Base-by-base conservation (phyloP, 192 early-diverging fungal genomes). In the Oehlia diaphana region DNA sequence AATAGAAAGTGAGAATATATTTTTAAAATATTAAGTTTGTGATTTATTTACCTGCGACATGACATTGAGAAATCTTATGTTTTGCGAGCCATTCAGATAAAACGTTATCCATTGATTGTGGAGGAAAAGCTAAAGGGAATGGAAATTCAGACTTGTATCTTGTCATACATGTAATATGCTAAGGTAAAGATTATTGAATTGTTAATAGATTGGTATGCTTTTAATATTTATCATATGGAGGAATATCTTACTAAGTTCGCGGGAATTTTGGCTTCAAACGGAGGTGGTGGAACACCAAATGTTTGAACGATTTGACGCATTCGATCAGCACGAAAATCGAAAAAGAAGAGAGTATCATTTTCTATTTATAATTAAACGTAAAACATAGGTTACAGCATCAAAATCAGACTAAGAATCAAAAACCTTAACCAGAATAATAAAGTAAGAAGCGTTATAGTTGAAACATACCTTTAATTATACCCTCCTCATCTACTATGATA, bases 261-360 rank as follows among this genome's bases (percentile, higher is more conserved):
- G 77, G 95, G 95, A 50, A 95, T 90, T 26, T 88, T 82, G 72
- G 86, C 84, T 77, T 97, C 96, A 80, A 97, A 97, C 35, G 96
- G 94, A 61, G 91, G 81, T 33, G 96, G 96, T 65, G 90, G 75
- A 75, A 98, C 90, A 31, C 97, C 97, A 80, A 98, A 88, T 58
- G 94, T 91, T 77, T 93, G 92, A 33, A 88, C 83, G 82, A 95
- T 93, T 86, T 99, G 94, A 81, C 97, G 95, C 97, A 98, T 98
- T 77, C 98, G 95, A 86, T 99, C 98, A 53, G 94, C 93, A 47
- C 98, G 92, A 90, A 95, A 99, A 88, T 99, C 96, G 91, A 99
- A 99, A 89, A 95, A 97, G 85, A 99, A 93, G 78, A 99, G 82
- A 44, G 95, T 94, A 86, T 99, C 97, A 71, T 92, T 85, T 82